These are phyloP conservation scores for Gymnopilus junonius DNA, from an alignment of 768 basidiomycete genomes.

Conservation along the genomic window DNA sequence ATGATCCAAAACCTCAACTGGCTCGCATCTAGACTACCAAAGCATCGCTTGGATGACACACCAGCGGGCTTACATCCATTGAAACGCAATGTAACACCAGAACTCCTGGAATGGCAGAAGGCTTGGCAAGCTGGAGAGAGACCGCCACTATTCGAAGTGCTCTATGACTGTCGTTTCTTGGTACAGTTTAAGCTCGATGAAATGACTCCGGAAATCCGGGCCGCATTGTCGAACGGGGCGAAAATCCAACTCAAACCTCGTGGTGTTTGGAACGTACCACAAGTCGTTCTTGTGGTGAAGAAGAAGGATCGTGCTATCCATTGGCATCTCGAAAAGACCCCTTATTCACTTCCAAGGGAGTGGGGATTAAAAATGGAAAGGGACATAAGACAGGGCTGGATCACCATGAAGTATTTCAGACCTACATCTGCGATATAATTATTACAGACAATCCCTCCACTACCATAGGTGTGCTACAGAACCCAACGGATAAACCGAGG, in stretches of 20 bases:
- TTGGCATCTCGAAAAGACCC: conserved; percentile 2
- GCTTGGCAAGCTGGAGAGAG: conserved; percentile 20
- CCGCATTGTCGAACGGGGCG: not conserved
- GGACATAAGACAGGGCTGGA: conserved; percentile 40
- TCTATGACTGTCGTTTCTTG: conserved; percentile 73
- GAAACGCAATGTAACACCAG: conserved; percentile 46
- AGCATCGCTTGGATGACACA: conserved; percentile 36
- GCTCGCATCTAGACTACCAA: conserved; percentile 64
- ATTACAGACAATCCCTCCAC: not conserved
- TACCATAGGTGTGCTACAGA: not conserved
- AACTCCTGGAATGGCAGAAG: conserved; percentile 20
- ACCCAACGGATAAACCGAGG: conserved; percentile 12
- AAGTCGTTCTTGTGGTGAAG: conserved; percentile 11
- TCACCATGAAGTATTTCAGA: conserved; percentile 30
- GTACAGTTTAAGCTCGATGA: conserved; percentile 47
- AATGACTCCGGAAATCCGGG: conserved; percentile 44
- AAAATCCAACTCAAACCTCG: conserved; percentile 14
- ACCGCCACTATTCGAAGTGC: conserved; percentile 35
- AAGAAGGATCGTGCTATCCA: conserved; percentile 13
- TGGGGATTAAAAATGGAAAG: conserved; percentile 11
- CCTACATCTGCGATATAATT: conserved; percentile 18
- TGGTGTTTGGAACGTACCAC: conserved; percentile 19
- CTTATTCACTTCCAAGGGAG: not conserved
- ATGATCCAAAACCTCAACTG: conserved; percentile 44
- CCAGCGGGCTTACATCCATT: conserved; percentile 27